Conservation (phyloP, 1,139 yeast genomes). For the Yamadazyma atlantica region DNA sequence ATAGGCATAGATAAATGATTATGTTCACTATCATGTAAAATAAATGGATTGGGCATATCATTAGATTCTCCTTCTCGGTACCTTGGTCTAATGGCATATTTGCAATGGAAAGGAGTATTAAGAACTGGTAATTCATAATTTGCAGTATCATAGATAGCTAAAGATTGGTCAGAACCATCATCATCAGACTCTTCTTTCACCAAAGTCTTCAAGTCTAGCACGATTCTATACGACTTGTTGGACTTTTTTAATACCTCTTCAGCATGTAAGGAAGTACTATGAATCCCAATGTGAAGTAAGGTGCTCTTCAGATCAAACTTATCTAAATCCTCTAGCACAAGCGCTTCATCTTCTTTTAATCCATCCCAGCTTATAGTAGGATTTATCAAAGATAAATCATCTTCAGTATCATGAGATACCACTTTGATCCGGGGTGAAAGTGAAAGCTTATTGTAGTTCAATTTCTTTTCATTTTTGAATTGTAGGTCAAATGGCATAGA, state of each 20-base stretch:
- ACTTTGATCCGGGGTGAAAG: constrained; percentile 24
- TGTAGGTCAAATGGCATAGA: constrained; percentile 21
- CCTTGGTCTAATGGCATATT: constrained; percentile 39
- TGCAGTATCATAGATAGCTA: constrained; percentile 31
- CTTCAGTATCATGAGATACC: constrained; percentile 14
- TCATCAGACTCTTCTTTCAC: constrained; percentile 22
- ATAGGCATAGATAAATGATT: constrained; percentile 35
- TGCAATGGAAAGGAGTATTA: constrained; percentile 35
- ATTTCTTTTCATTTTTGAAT: constrained; percentile 17
- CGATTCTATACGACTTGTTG: constrained; percentile 12
- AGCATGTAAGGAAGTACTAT: constrained; percentile 13
- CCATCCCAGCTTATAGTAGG: constrained; percentile 36
- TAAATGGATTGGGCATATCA: constrained; percentile 47
- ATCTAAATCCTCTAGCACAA: constrained; percentile 22
- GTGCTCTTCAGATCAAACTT: constrained; percentile 8
- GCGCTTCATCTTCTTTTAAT: constrained; percentile 43
- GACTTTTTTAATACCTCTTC: constrained; percentile 11
- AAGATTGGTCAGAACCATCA: constrained; percentile 8
- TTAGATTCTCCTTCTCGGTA: constrained; percentile 19
- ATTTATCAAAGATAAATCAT: constrained; percentile 15
- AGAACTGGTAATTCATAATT: constrained; percentile 29
- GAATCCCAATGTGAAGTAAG: constrained; percentile 26
- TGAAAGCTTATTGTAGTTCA: constrained; percentile 21
- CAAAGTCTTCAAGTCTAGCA: constrained; percentile 25
- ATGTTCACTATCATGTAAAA: constrained; percentile 18